A percentile compares a stretch with the other conserved stretches of the same genome.
Conservation (phyloP, 140 eudicot genomes). For the Erigeron philadelphicus region DNA sequence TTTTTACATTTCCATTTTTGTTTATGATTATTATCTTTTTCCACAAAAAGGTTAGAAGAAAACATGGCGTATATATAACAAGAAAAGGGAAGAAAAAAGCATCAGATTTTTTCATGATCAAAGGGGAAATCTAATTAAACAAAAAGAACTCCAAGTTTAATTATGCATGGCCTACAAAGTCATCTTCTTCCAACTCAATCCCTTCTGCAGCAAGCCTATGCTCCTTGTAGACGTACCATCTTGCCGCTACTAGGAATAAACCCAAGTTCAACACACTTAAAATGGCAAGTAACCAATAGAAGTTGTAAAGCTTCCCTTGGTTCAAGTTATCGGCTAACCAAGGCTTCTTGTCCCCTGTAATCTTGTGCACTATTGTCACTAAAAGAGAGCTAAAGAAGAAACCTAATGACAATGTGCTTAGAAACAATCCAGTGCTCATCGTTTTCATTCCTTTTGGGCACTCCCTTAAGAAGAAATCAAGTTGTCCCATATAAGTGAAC, state of each 20-base stretch:
- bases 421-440: conserved; percentile 66
- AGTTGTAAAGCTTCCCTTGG: conserved; percentile 53
- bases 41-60: conserved; percentile 32
- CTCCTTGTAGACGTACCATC: conserved; percentile 57
- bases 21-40: conserved; percentile 20
- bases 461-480: conserved; percentile 58
- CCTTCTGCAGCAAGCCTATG: conserved; percentile 47
- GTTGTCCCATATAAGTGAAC: conserved; percentile 60
- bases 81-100: conserved; percentile 1
- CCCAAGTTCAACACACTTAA: conserved; percentile 39
- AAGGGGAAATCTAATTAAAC: conserved; percentile 7
- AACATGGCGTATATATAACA: conserved; percentile 30
- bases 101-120: conserved; percentile 15
- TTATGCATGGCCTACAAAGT: conserved; percentile 34
- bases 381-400: conserved; percentile 53
- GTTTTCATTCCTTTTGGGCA: conserved; percentile 79
- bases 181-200: conserved; percentile 42
- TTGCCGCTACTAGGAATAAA: conserved; percentile 36
- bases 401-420: conserved; percentile 57
- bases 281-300: conserved; percentile 57
- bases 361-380: conserved; percentile 48
- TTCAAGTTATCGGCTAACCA: conserved; percentile 61
- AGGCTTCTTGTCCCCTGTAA: conserved; percentile 39
- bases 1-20: conserved; percentile 34
- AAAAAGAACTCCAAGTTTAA: conserved; percentile 4